Percentiles rank a stretch among this genome's conserved stretches.
Conservation (phyloP, 108 stramenopile genomes). For the Nitzschia inconspicua region DNA sequence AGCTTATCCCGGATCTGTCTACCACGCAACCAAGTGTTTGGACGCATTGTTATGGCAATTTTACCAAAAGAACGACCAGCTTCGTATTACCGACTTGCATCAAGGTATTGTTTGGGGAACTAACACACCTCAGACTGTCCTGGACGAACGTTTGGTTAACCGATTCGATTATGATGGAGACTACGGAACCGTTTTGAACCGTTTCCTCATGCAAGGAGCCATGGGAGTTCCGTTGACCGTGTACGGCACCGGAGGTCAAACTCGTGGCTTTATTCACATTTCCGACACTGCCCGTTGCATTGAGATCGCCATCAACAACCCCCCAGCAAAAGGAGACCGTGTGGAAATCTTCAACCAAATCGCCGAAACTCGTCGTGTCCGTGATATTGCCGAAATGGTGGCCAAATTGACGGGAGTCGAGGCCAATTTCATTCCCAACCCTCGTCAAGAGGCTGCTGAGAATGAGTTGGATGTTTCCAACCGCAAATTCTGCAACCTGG, state of each 20-base stretch:
- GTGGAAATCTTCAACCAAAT: slow-evolving; percentile 98
- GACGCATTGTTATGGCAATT: slow-evolving; percentile 97
- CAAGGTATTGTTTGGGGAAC: slow-evolving; percentile 99
- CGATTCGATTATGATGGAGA: slow-evolving; percentile 99
- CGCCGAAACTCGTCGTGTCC: slow-evolving; percentile 95
- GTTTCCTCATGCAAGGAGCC: slow-evolving; percentile 98
- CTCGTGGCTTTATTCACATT: slow-evolving; percentile 97
- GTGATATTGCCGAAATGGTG: slow-evolving; percentile 92
- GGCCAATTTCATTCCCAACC: slow-evolving; percentile 92
- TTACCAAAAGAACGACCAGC: slow-evolving; percentile 96
- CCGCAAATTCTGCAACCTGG: slow-evolving; percentile 91
- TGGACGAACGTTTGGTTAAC: slow-evolving; percentile 94
- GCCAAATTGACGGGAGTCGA: slow-evolving; percentile 89
- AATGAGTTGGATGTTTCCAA: slow-evolving; percentile 98
- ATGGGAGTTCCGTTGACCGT: slow-evolving; percentile 97
- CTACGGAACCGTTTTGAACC: slow-evolving; percentile 97
- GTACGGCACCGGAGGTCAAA: slow-evolving; percentile 98
- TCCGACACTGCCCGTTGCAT: slow-evolving; percentile 95
- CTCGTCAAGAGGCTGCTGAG: slow-evolving; percentile 96
- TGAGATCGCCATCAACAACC: slow-evolving; percentile 96
- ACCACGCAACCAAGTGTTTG: slow-evolving; percentile 96
- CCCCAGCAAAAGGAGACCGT: slow-evolving; percentile 83
- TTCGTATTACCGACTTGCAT: slow-evolving; percentile 95
- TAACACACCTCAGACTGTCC: slow-evolving; percentile 95
- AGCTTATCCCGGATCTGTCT: slow-evolving; percentile 95